Evolutionary conservation across 2,329 filamentous ascomycete genomes (phyloP), one percentile per base, ranked within the genome.

Genomic region (Colletotrichum phormii): DNA sequence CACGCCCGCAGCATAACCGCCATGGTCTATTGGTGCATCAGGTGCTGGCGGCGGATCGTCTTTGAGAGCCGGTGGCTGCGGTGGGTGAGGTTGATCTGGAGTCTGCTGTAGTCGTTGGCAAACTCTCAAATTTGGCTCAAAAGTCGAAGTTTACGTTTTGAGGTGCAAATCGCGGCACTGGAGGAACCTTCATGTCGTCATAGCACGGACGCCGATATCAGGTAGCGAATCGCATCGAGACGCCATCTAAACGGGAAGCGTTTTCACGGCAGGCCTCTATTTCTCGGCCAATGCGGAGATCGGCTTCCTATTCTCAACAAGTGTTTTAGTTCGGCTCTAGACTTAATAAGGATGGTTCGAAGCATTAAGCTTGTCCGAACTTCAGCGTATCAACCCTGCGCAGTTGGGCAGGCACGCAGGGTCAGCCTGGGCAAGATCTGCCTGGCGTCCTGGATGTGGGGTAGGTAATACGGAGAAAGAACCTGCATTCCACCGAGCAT

Each of bases 1-100:
- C 8, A 82, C 76, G 24, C 76, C 79, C 3, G 60, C 64, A 6
- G 79, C 79, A 66, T 84, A 84, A 1, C 78, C 80, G 54, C 82
- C 80, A n/a, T 69, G 57, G 71, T 68, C 13, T 54, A 59, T 5
- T 51, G 61, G 26, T 11, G 22, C 24, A 13, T 59, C 53, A 18
- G 1, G 4, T 18, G 26, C 54, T 15, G 26, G 4, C 6, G 57
- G 73, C 13, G 68, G 69, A 15, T 42, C 54, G 18, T 6, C 24
- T 9, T n/a, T 18, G 59, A 67, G 51, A 3, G 75, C 13, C 4
- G 77, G 76, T 8, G 75, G 77, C 11, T 64, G 71, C 24, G 66
- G 69, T 1, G 33, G 54, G 11, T 33, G 51, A 8, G 71, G 53
- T 51, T 69, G 37, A 6, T 64, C 59, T 18, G 67, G 75, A 7